Evolutionary conservation across 352 stramenopile species (phyloP).

Genomic region (Phytophthora sp.): DNA sequence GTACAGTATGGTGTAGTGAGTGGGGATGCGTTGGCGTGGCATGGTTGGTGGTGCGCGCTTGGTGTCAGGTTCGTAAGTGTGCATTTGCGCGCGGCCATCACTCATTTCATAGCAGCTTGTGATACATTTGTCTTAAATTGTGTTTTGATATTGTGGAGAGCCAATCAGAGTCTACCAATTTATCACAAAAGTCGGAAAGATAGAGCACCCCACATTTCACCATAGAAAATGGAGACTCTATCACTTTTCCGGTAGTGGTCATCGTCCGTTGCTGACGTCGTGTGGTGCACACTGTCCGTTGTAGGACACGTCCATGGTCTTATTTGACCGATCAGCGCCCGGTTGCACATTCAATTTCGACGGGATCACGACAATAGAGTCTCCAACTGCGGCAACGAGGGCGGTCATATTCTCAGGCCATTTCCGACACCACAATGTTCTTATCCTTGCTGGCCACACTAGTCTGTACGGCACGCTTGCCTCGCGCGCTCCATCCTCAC

Average conservation of each 20-base stretch:
- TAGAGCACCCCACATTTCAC: neutral
- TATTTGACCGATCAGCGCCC: too few relatives aligned
- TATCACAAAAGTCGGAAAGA: too few relatives aligned
- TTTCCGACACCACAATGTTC: too few relatives aligned
- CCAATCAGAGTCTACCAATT: neutral
- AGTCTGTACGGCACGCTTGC: neutral
- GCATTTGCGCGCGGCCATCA: neutral
- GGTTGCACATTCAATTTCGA: too few relatives aligned
- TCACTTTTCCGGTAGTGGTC: too few relatives aligned
- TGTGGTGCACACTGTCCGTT: too few relatives aligned
- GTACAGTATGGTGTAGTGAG: neutral
- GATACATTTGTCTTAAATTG: neutral
- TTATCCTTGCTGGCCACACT: neutral
- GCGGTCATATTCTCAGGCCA: too few relatives aligned
- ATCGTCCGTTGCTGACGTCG: too few relatives aligned
- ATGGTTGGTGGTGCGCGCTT: neutral
- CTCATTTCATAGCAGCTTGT: neutral
- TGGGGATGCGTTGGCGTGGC: neutral
- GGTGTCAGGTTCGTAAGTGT: neutral
- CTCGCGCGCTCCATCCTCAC: too few relatives aligned
- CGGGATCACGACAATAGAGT: too few relatives aligned
- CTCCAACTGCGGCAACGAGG: too few relatives aligned
- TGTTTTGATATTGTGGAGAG: neutral
- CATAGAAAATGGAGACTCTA: neutral
- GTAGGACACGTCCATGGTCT: too few relatives aligned